These are phyloP conservation scores for Bothriochloa decipiens DNA, from an alignment of 176 grass and related monocot species.

Conservation along the genomic window DNA sequence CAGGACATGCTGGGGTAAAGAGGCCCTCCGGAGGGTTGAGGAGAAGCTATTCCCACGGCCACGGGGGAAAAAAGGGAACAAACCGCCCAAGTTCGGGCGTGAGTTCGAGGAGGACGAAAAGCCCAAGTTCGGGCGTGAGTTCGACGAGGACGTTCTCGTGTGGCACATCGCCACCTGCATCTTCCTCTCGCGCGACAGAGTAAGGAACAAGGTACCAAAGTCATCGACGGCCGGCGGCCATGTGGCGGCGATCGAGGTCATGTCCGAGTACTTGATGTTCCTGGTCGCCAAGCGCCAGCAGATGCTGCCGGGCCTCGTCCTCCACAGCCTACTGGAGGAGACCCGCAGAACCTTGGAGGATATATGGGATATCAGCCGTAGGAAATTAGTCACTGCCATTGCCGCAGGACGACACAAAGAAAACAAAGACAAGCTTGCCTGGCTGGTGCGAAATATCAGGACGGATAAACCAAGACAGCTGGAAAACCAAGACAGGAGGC, in stretches of 20 bases:
- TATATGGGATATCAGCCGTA: background rate
- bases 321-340: background rate
- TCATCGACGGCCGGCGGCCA: background rate
- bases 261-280: background rate
- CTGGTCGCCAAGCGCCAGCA: background rate
- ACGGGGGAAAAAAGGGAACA: too few relatives aligned
- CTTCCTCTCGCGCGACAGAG: background rate
- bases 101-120: too few relatives aligned
- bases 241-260: background rate
- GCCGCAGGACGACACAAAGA: background rate
- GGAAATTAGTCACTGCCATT: too few relatives aligned
- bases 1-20: background rate
- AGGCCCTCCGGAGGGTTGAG: background rate
- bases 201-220: background rate
- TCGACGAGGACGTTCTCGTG: slow-evolving; percentile 38
- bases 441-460: background rate
- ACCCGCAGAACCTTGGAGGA: background rate
- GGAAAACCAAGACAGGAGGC: too few relatives aligned
- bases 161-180: slow-evolving; percentile 49
- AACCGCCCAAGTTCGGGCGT: too few relatives aligned
- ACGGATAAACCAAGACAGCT: background rate
- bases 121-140: background rate
- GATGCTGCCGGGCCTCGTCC: background rate
- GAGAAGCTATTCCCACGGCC: background rate
- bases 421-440: background rate